Percentiles rank a stretch among this genome's conserved stretches.
phyloP scores from a whole-genome alignment of 106 monocot species.

The Dendrobium huoshanense region DNA sequence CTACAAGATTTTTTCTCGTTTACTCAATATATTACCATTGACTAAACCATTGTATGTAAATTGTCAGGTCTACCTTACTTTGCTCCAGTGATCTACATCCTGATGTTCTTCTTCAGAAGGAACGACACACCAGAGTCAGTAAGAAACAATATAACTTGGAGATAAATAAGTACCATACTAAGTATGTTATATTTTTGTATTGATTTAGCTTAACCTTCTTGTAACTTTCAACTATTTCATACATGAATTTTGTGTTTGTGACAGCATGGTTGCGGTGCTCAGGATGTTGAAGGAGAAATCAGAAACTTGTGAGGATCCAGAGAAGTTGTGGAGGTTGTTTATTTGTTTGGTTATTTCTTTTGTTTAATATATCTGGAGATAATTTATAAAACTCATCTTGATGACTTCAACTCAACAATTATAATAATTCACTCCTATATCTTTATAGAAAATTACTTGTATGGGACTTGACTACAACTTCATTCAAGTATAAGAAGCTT shows the following conservation, averaged over 20 bases:
- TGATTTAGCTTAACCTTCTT: neutral
- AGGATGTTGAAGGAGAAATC: conserved; percentile 52
- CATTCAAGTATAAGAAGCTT: no score
- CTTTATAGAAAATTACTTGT: neutral
- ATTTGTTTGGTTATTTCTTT: neutral
- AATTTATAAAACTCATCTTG: neutral
- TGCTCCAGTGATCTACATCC: conserved; percentile 65
- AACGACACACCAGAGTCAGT: conserved; percentile 20
- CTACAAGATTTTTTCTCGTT: no score
- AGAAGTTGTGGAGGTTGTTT: conserved; percentile 36
- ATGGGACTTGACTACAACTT: neutral
- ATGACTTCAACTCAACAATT: neutral
- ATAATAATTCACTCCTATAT: neutral
- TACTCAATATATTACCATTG: no score
- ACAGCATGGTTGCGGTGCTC: conserved; percentile 47
- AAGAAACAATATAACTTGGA: conserved; percentile 43
- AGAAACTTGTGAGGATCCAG: conserved; percentile 41
- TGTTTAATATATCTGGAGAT: neutral
- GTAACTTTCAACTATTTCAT: neutral
- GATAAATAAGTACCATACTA: conserved; percentile 44
- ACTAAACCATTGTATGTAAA: neutral
- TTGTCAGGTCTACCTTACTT: conserved; percentile 54
- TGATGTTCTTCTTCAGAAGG: conserved; percentile 37
- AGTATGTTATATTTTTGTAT: conserved; percentile 25
- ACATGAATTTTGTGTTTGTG: conserved; percentile 4